Conservation (phyloP, 371 early-diverging fungal genomes). For the Rhizopus stolonifer region DNA sequence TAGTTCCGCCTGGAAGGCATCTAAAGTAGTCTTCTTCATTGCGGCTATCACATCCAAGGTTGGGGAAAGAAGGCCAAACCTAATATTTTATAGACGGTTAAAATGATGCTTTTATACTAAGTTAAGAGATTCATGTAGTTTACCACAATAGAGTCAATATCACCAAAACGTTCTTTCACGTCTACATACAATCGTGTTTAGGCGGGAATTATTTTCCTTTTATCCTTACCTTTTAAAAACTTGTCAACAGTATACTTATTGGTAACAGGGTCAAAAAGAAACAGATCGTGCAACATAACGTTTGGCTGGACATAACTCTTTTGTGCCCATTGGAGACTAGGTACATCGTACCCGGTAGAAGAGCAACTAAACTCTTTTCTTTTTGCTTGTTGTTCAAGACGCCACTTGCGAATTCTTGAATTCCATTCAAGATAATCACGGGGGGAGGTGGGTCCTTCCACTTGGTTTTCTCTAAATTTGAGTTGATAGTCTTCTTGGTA, state of each 20-base stretch:
- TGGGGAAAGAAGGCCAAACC: conserved; percentile 29
- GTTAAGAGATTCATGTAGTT: neutral
- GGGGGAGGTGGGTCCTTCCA: conserved; percentile 32
- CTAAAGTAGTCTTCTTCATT: conserved; percentile 28
- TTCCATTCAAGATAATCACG: conserved; percentile 29
- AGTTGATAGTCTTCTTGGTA: conserved; percentile 27
- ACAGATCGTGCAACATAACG: conserved; percentile 30
- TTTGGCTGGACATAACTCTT: conserved; percentile 29
- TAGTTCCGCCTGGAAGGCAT: conserved; percentile 29
- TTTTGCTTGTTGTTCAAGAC: conserved; percentile 21
- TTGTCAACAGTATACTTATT: conserved; percentile 29
- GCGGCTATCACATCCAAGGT: conserved; percentile 32
- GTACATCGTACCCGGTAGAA: conserved; percentile 17
- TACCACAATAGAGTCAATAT: conserved; percentile 32
- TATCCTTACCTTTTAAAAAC: conserved; percentile 23
- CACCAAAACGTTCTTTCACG: conserved; percentile 23
- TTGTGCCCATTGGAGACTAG: conserved; percentile 26
- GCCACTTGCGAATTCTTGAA: conserved; percentile 19
- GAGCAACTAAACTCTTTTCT: conserved; percentile 1
- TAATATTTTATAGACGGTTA: conserved; percentile 3
- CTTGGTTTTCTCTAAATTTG: conserved; percentile 22
- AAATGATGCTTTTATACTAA: neutral
- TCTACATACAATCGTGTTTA: conserved; percentile 4
- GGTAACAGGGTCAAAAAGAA: conserved; percentile 21
- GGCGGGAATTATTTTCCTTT: neutral